phyloP scores from a whole-genome alignment of 371 early-diverging fungal species.

The Chytridium lagenaria region DNA sequence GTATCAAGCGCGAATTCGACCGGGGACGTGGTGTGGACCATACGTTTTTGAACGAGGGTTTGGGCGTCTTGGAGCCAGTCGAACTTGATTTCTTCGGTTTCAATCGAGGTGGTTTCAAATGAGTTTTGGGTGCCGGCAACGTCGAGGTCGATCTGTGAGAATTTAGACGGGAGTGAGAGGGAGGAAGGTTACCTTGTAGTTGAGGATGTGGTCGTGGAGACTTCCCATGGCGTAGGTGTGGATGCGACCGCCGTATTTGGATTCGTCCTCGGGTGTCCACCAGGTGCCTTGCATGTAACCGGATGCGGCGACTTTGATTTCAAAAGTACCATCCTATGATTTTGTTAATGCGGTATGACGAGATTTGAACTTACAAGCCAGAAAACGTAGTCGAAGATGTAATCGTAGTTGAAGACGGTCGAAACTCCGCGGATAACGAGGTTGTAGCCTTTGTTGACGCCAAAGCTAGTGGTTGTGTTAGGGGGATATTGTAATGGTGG shows the following conservation, averaged over 20 bases:
- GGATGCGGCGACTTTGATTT: constrained; percentile 24
- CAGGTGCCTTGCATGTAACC: constrained; percentile 33
- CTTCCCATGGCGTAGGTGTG: constrained; percentile 16
- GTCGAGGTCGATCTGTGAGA: constrained; percentile 27
- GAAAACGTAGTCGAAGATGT: constrained; percentile 32
- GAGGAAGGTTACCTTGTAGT: constrained; percentile 16
- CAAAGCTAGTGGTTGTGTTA: neutral
- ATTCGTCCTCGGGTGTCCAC: constrained; percentile 18
- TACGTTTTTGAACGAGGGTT: neutral
- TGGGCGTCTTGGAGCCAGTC: constrained; percentile 2
- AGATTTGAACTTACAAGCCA: constrained; percentile 6
- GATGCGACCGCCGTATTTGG: constrained; percentile 21
- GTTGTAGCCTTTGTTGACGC: constrained; percentile 19
- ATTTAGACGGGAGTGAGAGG: neutral
- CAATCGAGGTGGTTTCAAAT: constrained; percentile 11
- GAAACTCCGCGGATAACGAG: constrained; percentile 7
- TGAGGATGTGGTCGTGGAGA: constrained; percentile 30
- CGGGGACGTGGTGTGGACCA: neutral
- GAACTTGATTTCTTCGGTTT: neutral
- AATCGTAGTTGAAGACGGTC: constrained; percentile 29
- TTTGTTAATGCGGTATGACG: neutral
- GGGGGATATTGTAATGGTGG: neutral
- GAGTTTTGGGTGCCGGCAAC: constrained; percentile 28
- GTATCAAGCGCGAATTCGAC: neutral
- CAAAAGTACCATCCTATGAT: constrained; percentile 26